These are phyloP conservation scores for Kwoniella sp. DNA, from an alignment of 768 basidiomycete species.

Conservation along the genomic window DNA sequence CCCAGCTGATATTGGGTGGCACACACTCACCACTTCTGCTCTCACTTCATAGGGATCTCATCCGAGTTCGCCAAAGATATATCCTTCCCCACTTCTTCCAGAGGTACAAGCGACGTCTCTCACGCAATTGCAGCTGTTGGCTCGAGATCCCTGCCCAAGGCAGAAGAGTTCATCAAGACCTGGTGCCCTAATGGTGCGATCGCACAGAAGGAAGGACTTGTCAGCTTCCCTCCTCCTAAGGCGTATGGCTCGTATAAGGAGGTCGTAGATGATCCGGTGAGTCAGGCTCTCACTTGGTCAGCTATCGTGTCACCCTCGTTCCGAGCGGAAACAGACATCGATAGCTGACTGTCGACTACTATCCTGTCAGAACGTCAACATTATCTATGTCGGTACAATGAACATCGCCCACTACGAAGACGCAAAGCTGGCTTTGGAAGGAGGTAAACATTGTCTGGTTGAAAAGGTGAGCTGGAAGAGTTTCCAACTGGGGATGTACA, in stretches of 20 bases:
- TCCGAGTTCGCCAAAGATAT: slow-evolving; percentile 47
- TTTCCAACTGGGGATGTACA: no score
- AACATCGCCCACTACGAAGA: slow-evolving; percentile 52
- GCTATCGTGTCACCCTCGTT: no score
- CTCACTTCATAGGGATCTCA: slow-evolving; percentile 37
- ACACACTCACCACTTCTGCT: background rate
- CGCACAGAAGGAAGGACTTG: slow-evolving; percentile 38
- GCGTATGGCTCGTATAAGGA: slow-evolving; percentile 50
- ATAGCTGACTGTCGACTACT: background rate
- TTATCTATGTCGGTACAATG: slow-evolving; percentile 55
- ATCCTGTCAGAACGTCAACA: slow-evolving; percentile 47
- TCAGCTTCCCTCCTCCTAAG: slow-evolving; percentile 29
- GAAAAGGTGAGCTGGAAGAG: slow-evolving; percentile 47
- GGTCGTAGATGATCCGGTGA: slow-evolving; percentile 40
- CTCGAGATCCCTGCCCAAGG: slow-evolving; percentile 40
- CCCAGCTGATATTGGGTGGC: background rate
- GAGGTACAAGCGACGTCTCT: slow-evolving; percentile 42
- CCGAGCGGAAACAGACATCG: no score
- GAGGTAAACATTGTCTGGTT: slow-evolving; percentile 53
- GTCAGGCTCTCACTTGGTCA: background rate
- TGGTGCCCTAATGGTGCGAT: slow-evolving; percentile 41
- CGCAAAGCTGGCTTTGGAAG: slow-evolving; percentile 46
- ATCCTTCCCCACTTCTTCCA: slow-evolving; percentile 27
- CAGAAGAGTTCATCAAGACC: slow-evolving; percentile 44
- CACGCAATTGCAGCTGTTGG: slow-evolving; percentile 53